Evolutionary conservation across 2,329 filamentous ascomycete genomes (phyloP).

Genomic region (Colletotrichum orbiculare): DNA sequence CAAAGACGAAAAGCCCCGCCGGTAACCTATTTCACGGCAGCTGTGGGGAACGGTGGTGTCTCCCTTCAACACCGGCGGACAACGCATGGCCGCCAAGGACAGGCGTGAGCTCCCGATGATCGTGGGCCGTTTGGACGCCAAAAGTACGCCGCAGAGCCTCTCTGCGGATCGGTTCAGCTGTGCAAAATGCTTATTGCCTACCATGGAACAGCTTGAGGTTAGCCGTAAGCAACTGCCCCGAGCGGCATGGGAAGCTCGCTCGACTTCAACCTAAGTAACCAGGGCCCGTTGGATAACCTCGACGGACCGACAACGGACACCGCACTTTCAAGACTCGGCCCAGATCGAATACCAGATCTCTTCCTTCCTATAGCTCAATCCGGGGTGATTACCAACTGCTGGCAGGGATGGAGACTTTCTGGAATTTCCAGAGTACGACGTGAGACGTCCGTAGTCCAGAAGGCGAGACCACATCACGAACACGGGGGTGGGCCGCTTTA

Average conservation of each 20-base stretch:
- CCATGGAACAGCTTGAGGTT: not conserved
- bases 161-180: not conserved
- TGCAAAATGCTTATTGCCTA: not conserved
- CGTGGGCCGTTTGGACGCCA: not conserved
- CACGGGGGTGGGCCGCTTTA: conserved; percentile 3
- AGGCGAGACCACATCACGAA: conserved; percentile 13
- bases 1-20: not conserved
- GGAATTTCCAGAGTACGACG: conserved; percentile 33
- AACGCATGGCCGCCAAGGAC: not conserved
- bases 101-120: conserved; percentile 3
- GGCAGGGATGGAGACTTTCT: conserved; percentile 7
- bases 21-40: conserved; percentile 11
- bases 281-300: too few relatives aligned
- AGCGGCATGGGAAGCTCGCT: too few relatives aligned
- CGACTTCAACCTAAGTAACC: too few relatives aligned
- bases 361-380: too few relatives aligned
- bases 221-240: too few relatives aligned
- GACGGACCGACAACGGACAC: too few relatives aligned
- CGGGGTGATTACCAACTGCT: not conserved
- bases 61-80: not conserved
- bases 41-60: not conserved
- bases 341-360: too few relatives aligned
- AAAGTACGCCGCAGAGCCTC: conserved; percentile 4
- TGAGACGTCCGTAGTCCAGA: conserved; percentile 17
- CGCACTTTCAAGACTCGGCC: not conserved